phyloP scores from a whole-genome alignment of 441 rosid genomes.

The Codiaeum variegatum region DNA sequence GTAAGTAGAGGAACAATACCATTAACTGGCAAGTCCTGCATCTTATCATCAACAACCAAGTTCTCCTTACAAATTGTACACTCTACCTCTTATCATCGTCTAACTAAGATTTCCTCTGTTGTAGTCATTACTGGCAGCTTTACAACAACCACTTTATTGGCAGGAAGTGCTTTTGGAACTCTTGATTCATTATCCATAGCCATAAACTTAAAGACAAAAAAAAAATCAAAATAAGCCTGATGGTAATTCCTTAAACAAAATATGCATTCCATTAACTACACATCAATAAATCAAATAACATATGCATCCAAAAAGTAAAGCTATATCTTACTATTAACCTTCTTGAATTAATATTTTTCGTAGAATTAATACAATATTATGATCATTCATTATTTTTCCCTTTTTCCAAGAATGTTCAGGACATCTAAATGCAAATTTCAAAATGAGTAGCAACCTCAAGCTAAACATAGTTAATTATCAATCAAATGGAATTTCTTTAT shows the following conservation, averaged over 20 bases:
- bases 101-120: conserved; percentile 59
- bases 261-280: neutral
- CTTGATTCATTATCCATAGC: conserved; percentile 36
- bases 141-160: conserved; percentile 88
- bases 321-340: neutral
- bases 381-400: neutral
- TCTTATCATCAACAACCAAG: conserved; percentile 68
- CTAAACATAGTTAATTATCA: neutral
- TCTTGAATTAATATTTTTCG: neutral
- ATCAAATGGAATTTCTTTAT: neutral
- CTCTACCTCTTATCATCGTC: conserved; percentile 58
- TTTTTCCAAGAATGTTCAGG: neutral
- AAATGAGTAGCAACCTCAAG: neutral
- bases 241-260: conserved; percentile 8
- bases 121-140: conserved; percentile 72
- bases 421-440: neutral
- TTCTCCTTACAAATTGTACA: conserved; percentile 89
- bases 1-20: too few relatives aligned
- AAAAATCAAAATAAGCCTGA: neutral
- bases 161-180: conserved; percentile 81
- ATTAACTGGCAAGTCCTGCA: conserved; percentile 93
- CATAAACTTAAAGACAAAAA: conserved; percentile 30
- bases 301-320: too few relatives aligned
- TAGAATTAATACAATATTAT: neutral
- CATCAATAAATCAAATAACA: neutral